phyloP scores from a whole-genome alignment of 2,329 filamentous ascomycete species.

The Thermothelomyces thermophilus region DNA sequence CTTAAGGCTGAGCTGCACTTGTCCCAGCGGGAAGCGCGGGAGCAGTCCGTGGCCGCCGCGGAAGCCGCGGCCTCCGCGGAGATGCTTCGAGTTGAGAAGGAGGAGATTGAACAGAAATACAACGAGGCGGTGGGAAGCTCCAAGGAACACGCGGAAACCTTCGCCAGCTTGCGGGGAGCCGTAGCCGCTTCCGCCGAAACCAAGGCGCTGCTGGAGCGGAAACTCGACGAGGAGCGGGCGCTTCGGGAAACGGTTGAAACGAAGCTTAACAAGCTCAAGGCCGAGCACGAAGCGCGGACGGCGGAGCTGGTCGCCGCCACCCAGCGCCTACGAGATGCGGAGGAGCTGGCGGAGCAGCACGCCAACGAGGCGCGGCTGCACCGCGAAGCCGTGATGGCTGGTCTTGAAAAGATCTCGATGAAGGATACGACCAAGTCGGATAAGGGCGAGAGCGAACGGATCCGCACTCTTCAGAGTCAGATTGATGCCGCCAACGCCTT shows the following conservation, averaged over 20 bases:
- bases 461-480: constrained; percentile 71
- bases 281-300: constrained; percentile 74
- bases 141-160: constrained; percentile 62
- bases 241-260: constrained; percentile 68
- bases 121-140: constrained; percentile 60
- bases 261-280: constrained; percentile 68
- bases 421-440: constrained; percentile 43
- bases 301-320: constrained; percentile 69
- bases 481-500: constrained; percentile 69
- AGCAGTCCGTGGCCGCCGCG: constrained; percentile 69
- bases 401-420: constrained; percentile 66
- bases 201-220: constrained; percentile 66
- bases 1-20: constrained; percentile 80
- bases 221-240: constrained; percentile 75
- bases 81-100: constrained; percentile 78
- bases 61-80: constrained; percentile 71
- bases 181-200: constrained; percentile 74
- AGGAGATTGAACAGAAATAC: constrained; percentile 64
- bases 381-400: constrained; percentile 72
- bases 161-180: constrained; percentile 70
- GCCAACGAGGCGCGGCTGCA: constrained; percentile 83
- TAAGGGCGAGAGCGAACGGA: constrained; percentile 56
- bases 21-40: constrained; percentile 67
- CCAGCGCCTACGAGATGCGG: constrained; percentile 72
- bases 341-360: constrained; percentile 82